These are phyloP conservation scores for Saccharomycopsis javanensis DNA, from an alignment of 805 yeast genomes.

Conservation along the genomic window DNA sequence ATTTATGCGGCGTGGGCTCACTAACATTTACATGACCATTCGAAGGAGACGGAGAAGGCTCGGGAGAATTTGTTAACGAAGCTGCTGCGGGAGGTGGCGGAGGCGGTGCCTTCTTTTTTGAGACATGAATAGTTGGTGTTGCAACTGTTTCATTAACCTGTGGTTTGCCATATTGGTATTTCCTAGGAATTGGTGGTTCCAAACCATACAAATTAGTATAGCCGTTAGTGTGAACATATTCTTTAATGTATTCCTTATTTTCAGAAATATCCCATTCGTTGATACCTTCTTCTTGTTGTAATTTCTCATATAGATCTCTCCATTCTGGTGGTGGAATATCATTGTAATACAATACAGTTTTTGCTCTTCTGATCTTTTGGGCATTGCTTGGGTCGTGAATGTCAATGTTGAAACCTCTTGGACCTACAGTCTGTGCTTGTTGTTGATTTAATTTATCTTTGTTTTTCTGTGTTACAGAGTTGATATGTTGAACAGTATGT, in stretches of 20 bases:
- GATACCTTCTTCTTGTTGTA: conserved; percentile 63
- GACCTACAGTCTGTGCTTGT: conserved; percentile 36
- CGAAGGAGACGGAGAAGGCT: neutral
- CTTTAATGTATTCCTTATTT: conserved; percentile 72
- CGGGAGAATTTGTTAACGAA: neutral
- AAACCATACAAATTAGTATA: conserved; percentile 65
- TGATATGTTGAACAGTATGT: conserved; percentile 75
- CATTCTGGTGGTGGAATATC: conserved; percentile 78
- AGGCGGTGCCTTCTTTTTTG: conserved; percentile 14
- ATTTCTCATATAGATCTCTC: conserved; percentile 62
- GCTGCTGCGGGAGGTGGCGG: conserved; percentile 7
- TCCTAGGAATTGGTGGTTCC: conserved; percentile 77
- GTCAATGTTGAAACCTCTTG: conserved; percentile 42
- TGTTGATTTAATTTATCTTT: conserved; percentile 25
- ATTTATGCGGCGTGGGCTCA: neutral
- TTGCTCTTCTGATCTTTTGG: conserved; percentile 45
- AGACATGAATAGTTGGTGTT: neutral
- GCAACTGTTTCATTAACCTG: neutral
- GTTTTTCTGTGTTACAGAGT: conserved; percentile 73
- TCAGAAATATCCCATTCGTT: conserved; percentile 85
- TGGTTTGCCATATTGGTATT: conserved; percentile 28
- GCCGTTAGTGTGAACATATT: conserved; percentile 63
- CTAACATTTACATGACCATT: neutral
- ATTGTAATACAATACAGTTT: conserved; percentile 62
- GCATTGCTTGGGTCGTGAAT: conserved; percentile 35